Conservation (phyloP, 768 basidiomycete species). For the Tulasnella sp. region DNA sequence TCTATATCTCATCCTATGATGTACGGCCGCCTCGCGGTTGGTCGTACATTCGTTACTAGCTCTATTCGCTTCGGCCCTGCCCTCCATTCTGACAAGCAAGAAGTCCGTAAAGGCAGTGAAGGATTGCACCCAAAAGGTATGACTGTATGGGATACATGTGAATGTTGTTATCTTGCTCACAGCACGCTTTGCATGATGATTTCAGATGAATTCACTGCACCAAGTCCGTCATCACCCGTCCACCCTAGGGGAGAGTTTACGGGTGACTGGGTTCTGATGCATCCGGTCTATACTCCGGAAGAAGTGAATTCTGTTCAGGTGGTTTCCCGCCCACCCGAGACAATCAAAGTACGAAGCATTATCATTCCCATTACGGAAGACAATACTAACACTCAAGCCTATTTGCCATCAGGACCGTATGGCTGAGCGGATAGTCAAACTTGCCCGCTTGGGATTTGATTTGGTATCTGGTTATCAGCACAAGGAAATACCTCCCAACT, state of each 20-base stretch:
- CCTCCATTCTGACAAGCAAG: slow-evolving; percentile 4
- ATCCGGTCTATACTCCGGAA: slow-evolving; percentile 73
- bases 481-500: slow-evolving; percentile 44
- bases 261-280: slow-evolving; percentile 69
- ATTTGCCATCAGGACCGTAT: slow-evolving; percentile 32
- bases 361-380: neutral
- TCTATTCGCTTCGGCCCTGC: neutral
- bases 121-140: slow-evolving; percentile 13
- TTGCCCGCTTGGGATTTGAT: slow-evolving; percentile 48
- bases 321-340: neutral
- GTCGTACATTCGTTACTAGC: too few species aligned
- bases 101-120: slow-evolving; percentile 5
- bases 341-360: neutral
- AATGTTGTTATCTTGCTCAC: too few species aligned
- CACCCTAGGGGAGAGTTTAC: slow-evolving; percentile 1
- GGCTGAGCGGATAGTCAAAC: slow-evolving; percentile 32
- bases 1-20: too few species aligned
- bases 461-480: slow-evolving; percentile 77
- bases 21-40: too few species aligned
- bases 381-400: neutral
- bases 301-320: slow-evolving; percentile 36
- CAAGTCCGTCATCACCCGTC: too few species aligned
- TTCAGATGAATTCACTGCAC: too few species aligned
- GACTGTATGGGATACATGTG: too few species aligned
- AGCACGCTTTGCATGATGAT: too few species aligned